Evolutionary conservation across 169 alveolate genomes (phyloP).

Genomic region (Cryptosporidium tyzzeri): DNA sequence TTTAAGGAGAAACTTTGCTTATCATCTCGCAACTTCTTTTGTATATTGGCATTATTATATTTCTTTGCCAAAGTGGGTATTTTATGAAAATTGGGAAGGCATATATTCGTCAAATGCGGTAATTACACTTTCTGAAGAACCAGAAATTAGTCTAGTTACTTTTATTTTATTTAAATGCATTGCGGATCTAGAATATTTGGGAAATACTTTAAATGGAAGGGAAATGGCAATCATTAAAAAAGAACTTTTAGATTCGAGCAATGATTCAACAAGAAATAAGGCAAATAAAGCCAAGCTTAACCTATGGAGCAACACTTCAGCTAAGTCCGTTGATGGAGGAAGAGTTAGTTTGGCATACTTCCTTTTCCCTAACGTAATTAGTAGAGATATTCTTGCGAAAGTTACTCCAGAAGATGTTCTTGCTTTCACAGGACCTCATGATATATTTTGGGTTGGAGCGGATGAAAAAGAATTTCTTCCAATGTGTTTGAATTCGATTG

Average conservation of each 20-base stretch:
- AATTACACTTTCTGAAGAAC: constrained; percentile 58
- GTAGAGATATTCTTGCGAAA: constrained; percentile 22
- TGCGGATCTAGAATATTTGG: constrained; percentile 37
- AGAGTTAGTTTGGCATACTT: constrained; percentile 40
- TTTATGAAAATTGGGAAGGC: constrained; percentile 46
- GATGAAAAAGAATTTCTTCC: constrained; percentile 41
- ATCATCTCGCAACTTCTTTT: constrained; percentile 40
- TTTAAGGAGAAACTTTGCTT: constrained; percentile 65
- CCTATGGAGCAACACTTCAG: constrained; percentile 48
- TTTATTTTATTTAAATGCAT: constrained; percentile 47
- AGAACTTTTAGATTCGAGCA: not conserved
- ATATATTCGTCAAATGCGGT: constrained; percentile 18
- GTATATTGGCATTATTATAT: constrained; percentile 58
- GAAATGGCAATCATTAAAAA: constrained; percentile 6
- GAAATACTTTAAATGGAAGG: constrained; percentile 2
- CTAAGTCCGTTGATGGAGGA: constrained; percentile 18
- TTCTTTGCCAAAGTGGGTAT: constrained; percentile 59
- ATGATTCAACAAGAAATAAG: not conserved
- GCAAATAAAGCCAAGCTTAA: not conserved
- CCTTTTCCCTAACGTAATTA: constrained; percentile 55
- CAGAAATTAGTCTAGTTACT: constrained; percentile 62
- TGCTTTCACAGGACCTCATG: constrained; percentile 75
- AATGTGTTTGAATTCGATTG: constrained; percentile 56
- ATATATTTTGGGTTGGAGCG: constrained; percentile 70
- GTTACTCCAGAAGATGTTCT: constrained; percentile 49